Conservation (phyloP, 176 grass and related monocot genomes). For the Miscanthus lutarioriparius region DNA sequence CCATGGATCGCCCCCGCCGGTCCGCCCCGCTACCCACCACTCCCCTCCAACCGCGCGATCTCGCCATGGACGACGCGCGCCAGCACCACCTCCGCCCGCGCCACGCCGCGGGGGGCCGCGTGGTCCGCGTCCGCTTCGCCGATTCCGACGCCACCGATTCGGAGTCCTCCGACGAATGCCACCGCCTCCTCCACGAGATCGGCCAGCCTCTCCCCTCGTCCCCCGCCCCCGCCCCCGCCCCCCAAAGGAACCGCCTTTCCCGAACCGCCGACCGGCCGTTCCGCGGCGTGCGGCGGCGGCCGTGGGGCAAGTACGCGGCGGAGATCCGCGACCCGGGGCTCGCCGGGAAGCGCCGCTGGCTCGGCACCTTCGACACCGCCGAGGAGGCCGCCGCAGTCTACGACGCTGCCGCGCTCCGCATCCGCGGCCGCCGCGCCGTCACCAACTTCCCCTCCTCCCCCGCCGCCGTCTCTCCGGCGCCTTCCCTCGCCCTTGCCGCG, state of each 20-base stretch:
- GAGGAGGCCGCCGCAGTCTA: conserved; percentile 63
- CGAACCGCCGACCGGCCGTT: conserved; percentile 27
- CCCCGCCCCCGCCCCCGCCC: not conserved
- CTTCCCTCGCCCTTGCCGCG: not conserved
- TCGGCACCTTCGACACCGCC: conserved; percentile 75
- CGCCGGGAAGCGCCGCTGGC: conserved; percentile 56
- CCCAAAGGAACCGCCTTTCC: not conserved
- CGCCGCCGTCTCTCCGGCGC: conserved; percentile 4
- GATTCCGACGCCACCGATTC: conserved; percentile 65
- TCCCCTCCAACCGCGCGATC: too few species aligned
- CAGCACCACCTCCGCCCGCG: not conserved
- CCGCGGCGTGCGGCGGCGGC: conserved; percentile 54
- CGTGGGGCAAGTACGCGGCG: conserved; percentile 50
- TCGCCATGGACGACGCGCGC: not conserved
- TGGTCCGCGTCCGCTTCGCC: conserved; percentile 51
- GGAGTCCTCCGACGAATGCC: conserved; percentile 48
- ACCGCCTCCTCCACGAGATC: not conserved
- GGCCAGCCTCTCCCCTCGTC: not conserved
- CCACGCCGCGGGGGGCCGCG: not conserved
- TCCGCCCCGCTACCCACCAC: too few species aligned
- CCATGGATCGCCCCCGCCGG: too few species aligned
- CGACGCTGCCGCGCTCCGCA: conserved; percentile 57
- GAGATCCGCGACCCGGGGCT: conserved; percentile 51
- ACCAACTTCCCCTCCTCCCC: conserved; percentile 36
- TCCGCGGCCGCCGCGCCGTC: conserved; percentile 58